These are phyloP conservation scores for Taphrina deformans DNA, from an alignment of 1,139 yeast species.

Conservation along the genomic window DNA sequence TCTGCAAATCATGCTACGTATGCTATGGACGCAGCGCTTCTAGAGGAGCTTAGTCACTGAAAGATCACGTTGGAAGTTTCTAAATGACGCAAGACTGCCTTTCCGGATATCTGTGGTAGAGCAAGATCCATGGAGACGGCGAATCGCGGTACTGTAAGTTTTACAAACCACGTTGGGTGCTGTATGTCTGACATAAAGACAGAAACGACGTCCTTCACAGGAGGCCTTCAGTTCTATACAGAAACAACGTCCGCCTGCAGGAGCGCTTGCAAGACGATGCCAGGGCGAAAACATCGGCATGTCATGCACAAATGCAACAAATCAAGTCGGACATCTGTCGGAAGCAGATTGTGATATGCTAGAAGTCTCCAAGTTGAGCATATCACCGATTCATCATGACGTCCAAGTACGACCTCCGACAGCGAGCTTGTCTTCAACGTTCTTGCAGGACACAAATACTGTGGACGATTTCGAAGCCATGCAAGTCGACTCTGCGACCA, in stretches of 20 bases:
- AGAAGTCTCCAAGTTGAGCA: conserved; percentile 1
- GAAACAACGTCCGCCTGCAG: neutral
- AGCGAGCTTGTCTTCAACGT: neutral
- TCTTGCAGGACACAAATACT: neutral
- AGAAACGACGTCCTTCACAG: conserved; percentile 6
- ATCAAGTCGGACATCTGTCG: neutral
- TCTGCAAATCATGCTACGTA: too few species aligned
- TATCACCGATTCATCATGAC: neutral
- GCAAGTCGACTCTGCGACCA: neutral
- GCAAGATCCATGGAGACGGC: neutral
- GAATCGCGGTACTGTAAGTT: neutral
- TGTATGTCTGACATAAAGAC: neutral
- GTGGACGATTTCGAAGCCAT: neutral
- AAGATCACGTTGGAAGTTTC: too few species aligned
- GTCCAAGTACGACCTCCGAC: neutral
- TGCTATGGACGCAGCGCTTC: too few species aligned
- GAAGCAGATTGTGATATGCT: conserved; percentile 8
- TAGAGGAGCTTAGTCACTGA: too few species aligned
- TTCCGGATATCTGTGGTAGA: neutral
- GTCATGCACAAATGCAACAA: neutral
- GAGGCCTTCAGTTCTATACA: neutral
- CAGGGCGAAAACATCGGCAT: neutral
- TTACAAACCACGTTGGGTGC: neutral
- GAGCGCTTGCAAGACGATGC: neutral
- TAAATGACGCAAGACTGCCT: too few species aligned